phyloP scores from a whole-genome alignment of 2,329 filamentous ascomycete genomes.

The Colletotrichum ledebouriae region DNA sequence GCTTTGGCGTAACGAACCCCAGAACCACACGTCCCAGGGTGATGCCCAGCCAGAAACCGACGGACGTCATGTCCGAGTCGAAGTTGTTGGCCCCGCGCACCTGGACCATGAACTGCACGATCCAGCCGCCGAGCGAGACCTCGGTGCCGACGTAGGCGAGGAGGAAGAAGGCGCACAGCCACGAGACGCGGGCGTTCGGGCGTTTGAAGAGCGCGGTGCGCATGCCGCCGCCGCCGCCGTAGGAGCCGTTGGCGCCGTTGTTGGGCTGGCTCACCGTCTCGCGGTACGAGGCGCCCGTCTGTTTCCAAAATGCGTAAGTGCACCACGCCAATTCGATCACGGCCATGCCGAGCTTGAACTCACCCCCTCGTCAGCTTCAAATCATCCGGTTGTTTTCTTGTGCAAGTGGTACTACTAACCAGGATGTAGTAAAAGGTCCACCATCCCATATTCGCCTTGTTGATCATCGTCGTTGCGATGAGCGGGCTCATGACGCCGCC shows the following conservation, averaged over 20 bases:
- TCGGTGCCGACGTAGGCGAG: constrained; percentile 83
- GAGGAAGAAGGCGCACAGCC: constrained; percentile 80
- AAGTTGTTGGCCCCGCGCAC: constrained; percentile 78
- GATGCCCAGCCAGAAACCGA: constrained; percentile 86
- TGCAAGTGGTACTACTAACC: constrained; percentile 57
- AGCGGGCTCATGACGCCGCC: constrained; percentile 79
- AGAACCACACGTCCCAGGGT: constrained; percentile 78
- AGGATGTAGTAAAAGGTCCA: constrained; percentile 82
- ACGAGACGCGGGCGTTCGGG: constrained; percentile 68
- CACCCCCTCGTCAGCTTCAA: background rate
- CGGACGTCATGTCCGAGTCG: constrained; percentile 79
- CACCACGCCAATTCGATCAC: constrained; percentile 66
- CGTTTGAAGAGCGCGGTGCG: constrained; percentile 57
- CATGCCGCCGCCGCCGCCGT: constrained; percentile 48
- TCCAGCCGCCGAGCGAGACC: constrained; percentile 84
- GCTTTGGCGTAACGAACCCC: constrained; percentile 78
- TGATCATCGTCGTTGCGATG: constrained; percentile 78
- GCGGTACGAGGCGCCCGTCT: constrained; percentile 68
- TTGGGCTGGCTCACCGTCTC: constrained; percentile 48
- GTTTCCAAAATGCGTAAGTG: constrained; percentile 68
- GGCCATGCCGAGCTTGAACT: constrained; percentile 62
- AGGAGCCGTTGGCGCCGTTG: constrained; percentile 5
- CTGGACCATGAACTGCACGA: constrained; percentile 85
- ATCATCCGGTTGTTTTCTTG: too few relatives aligned
- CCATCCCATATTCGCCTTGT: constrained; percentile 72